Evolutionary conservation across 805 yeast species (phyloP).

Genomic region (Candida sanyiensis): DNA sequence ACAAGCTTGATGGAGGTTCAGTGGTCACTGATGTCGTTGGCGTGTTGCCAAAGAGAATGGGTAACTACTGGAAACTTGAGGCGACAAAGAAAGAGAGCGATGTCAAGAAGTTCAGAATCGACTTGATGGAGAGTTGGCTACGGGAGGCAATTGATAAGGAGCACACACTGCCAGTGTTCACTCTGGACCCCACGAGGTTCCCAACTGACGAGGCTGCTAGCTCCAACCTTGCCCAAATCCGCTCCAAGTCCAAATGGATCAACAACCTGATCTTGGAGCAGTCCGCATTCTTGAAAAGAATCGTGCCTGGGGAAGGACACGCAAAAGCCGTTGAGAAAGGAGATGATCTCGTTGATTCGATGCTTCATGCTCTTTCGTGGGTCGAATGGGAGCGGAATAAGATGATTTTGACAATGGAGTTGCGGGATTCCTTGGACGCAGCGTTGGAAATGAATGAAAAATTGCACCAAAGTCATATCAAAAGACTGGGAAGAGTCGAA

Average conservation of each 20-base stretch:
- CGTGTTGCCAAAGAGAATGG: constrained; percentile 21
- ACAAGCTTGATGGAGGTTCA: too few relatives aligned
- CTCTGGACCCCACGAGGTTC: constrained; percentile 12
- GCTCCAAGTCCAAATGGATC: constrained; percentile 17
- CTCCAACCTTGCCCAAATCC: not conserved
- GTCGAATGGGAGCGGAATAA: constrained; percentile 24
- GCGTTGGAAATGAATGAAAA: constrained; percentile 16
- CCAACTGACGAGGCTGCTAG: constrained; percentile 1
- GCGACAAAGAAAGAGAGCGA: constrained; percentile 9
- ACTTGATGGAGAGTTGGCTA: constrained; percentile 20
- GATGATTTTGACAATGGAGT: constrained; percentile 19
- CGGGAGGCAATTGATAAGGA: constrained; percentile 6
- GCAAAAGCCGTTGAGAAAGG: constrained; percentile 15
- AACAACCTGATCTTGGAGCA: constrained; percentile 12
- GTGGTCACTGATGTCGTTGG: constrained; percentile 15
- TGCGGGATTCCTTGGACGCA: constrained; percentile 15
- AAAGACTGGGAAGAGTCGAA: constrained; percentile 3
- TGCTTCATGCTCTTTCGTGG: constrained; percentile 23
- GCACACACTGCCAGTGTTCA: constrained; percentile 2
- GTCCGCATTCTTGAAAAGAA: not conserved
- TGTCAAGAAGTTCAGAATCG: constrained; percentile 15
- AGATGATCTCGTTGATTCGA: constrained; percentile 24
- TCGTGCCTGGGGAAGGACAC: constrained; percentile 5
- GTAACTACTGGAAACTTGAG: constrained; percentile 20
- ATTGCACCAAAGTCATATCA: constrained; percentile 13